Evolutionary conservation across 2,329 filamentous ascomycete genomes (phyloP).

Genomic region (Stagonosporopsis vannaccii): DNA sequence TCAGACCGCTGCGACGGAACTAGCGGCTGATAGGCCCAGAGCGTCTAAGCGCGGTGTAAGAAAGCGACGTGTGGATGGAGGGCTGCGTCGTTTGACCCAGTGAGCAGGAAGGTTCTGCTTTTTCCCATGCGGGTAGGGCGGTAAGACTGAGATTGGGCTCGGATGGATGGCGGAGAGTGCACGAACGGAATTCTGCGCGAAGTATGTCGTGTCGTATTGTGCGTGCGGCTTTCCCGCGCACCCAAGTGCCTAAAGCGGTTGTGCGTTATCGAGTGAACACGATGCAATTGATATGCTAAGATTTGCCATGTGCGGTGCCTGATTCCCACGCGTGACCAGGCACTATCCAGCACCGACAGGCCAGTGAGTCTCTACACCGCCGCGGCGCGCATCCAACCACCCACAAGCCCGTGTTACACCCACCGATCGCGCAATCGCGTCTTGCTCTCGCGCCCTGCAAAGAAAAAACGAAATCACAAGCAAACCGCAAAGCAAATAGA

Average conservation of each 20-base stretch:
- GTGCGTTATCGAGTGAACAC: neutral
- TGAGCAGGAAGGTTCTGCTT: neutral
- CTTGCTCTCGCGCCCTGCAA: neutral
- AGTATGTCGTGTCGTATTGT: too few species aligned
- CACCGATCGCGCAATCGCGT: neutral
- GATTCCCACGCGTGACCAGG: neutral
- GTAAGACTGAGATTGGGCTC: neutral
- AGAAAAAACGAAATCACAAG: too few species aligned
- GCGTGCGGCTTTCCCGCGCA: neutral
- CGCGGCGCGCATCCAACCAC: too few species aligned
- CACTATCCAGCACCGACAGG: too few species aligned
- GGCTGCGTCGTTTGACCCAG: neutral
- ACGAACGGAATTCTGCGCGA: too few species aligned
- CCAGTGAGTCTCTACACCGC: too few species aligned
- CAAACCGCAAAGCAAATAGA: neutral
- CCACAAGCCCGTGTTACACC: neutral
- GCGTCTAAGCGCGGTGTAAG: constrained; percentile 1
- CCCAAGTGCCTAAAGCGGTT: neutral
- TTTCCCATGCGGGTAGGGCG: neutral
- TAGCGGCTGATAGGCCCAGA: constrained; percentile 1
- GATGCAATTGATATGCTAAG: neutral
- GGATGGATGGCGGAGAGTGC: too few species aligned
- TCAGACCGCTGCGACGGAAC: constrained; percentile 14
- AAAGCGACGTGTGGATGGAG: neutral
- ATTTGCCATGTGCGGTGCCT: neutral